Base-by-base conservation (phyloP, 2,329 filamentous ascomycete species). In the Bipolaris zeicola region DNA sequence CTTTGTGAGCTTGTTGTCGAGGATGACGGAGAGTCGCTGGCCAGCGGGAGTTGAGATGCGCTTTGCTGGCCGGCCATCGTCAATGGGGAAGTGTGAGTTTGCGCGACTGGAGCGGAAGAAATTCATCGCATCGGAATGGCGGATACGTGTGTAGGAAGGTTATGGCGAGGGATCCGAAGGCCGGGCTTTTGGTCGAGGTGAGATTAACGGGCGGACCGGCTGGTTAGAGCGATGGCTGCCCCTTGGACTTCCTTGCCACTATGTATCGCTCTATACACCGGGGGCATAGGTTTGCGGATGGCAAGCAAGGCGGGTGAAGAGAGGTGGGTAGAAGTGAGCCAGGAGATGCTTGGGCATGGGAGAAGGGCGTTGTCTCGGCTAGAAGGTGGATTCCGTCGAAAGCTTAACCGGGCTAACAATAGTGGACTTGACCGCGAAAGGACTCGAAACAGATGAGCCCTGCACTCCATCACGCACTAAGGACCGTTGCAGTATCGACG, bases 11-110 rank as follows among this genome's bases (percentile, higher is more conserved):
- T 60, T 63, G 22, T 61, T 57, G 42, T 78, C 75, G 58, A 79
- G 69, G 43, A 79, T 77, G 6, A 75, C 65, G 24, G 77, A 78
- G 5, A 79, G 70, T 24, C 77, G 75, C 48, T 76, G 69, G 31
- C 77, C 77, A 22, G 76, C 77, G 46, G 76, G 75, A 26, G 77
- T 77, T 3, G 76, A 77, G 47, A 79, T 78, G 39, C 75, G 75
- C 63, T 78, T 78, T 14, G 76, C 67, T 20, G 72, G 70, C 6
- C 71, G 72, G 46, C 72, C 64, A 41, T 65, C 65, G 38, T 61
- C 57, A 51, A 64, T 54, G 22, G 65, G 53, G 24, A 70, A 62
- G 52, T 74, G 67, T 46, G 65, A 51, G 18, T 50, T 65, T 11
- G 66, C 58, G 24, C 64, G 63, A 41, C 64, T 68, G 13, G 60